A percentile compares a stretch with the other conserved stretches of the same genome.
These are phyloP conservation scores for Cystobasidium ongulense DNA, from an alignment of 768 basidiomycete species.

Conservation along the genomic window DNA sequence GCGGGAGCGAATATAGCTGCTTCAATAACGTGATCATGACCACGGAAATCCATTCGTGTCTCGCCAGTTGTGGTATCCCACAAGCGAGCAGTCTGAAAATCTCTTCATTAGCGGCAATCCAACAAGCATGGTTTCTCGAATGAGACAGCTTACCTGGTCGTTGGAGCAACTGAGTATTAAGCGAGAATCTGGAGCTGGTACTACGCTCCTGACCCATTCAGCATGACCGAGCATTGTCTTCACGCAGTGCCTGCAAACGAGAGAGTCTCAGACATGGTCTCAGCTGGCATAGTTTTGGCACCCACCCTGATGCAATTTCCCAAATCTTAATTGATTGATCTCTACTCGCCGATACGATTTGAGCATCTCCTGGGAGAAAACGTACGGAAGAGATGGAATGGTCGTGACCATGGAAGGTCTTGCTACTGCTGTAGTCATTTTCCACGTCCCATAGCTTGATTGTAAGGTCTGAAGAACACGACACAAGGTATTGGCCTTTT, in stretches of 20 bases:
- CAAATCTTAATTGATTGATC: slow-evolving; percentile 79
- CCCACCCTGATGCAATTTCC: slow-evolving; percentile 76
- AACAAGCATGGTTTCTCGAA: background rate
- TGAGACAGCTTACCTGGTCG: slow-evolving; percentile 60
- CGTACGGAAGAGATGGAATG: slow-evolving; percentile 79
- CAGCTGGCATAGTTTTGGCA: slow-evolving; percentile 30
- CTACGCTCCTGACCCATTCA: slow-evolving; percentile 69
- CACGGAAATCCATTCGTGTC: slow-evolving; percentile 70
- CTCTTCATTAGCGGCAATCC: background rate
- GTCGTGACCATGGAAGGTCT: slow-evolving; percentile 81
- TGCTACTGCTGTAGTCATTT: slow-evolving; percentile 81
- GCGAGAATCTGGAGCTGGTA: slow-evolving; percentile 57
- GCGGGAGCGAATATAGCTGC: slow-evolving; percentile 71
- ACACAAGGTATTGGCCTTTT: slow-evolving; percentile 69
- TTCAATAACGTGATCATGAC: slow-evolving; percentile 80
- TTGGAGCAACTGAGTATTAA: slow-evolving; percentile 72
- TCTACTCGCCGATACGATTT: slow-evolving; percentile 74
- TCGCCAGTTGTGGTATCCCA: slow-evolving; percentile 68
- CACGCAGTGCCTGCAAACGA: slow-evolving; percentile 56
- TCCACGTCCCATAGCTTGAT: slow-evolving; percentile 87
- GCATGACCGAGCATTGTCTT: slow-evolving; percentile 67
- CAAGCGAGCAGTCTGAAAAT: slow-evolving; percentile 61
- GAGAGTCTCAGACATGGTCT: background rate
- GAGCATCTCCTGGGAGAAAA: slow-evolving; percentile 76
- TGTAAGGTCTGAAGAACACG: slow-evolving; percentile 77